Base-by-base conservation (phyloP, 106 monocot genomes). In the Amphibolis antarctica region DNA sequence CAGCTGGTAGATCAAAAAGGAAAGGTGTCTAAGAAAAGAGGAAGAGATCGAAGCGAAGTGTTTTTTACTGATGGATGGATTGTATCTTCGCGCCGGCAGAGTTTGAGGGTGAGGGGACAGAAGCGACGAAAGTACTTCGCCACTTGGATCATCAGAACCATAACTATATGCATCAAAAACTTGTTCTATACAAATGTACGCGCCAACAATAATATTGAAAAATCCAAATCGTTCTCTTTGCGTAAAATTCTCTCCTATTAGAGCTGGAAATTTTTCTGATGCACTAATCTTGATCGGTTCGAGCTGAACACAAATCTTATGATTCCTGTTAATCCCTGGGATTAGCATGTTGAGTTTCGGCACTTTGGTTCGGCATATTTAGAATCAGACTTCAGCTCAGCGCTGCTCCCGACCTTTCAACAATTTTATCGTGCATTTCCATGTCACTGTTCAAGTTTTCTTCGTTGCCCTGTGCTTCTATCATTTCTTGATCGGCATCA, bases 401-500 rank as follows among this genome's bases (percentile, higher is more conserved):
- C 19, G 10, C 36, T 24, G 10, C 45, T 51, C 20, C 60, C 56
- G 64, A 29, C 26, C 28, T 52, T 29, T 71, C 66, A 22, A 17
- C 56, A 22, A 13, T 50, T 26, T 76, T 86, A 10, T 70, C 80
- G 63, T 85, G 88, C 78, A 76, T 81, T 55, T 86, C 81, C 28
- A 63, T 66, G 56, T 89, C 83, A 10, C 63, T 55, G 61, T 23
- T 64, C 1, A 23, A 1, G 5, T 22, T 46, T 47, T 69, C 68
- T 20, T 77, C 79, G 55, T 67, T 43, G 9, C 72, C 48, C 19
- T 86, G 83, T 45, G 93, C 93, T 53, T 89, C 89, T 23, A 66
- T 65, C 93, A 93, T 93, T 65, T 93, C 93, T 75, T 72, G 85
- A 67, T 93, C 93, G 26, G 19, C 81, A 56, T 80, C 81, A 46